A percentile compares a stretch with the other conserved stretches of the same genome.
These are phyloP conservation scores for Penicillium griseofulvum DNA, from an alignment of 2,329 filamentous ascomycete genomes.

Conservation along the genomic window DNA sequence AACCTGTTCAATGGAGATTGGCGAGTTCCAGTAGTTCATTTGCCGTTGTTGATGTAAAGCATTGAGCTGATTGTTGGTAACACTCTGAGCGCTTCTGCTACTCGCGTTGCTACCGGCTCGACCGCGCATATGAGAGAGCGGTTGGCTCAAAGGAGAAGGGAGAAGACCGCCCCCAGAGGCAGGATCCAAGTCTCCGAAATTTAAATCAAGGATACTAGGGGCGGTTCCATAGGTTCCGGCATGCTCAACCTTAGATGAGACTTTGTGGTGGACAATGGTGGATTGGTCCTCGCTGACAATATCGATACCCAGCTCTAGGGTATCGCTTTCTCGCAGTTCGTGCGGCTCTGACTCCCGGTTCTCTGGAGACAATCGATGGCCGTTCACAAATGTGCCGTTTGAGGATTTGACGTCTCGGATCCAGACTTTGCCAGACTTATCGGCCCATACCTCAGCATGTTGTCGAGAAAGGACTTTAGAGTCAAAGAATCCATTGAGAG, in stretches of 20 bases:
- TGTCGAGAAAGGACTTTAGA: conserved; percentile 96
- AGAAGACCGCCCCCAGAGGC: conserved; percentile 69
- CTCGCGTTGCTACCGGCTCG: conserved; percentile 67
- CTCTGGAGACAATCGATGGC: conserved; percentile 81
- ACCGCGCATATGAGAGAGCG: conserved; percentile 65
- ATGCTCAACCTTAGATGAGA: conserved; percentile 94
- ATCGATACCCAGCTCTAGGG: conserved; percentile 92
- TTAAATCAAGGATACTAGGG: conserved; percentile 80
- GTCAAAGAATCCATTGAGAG: conserved; percentile 92
- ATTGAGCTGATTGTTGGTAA: conserved; percentile 54
- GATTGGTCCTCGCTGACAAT: conserved; percentile 99
- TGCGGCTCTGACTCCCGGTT: conserved; percentile 96
- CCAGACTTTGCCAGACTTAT: conserved; percentile 81
- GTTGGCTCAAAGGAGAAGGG: conserved; percentile 64
- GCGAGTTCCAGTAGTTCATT: conserved; percentile 79
- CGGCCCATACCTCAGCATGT: conserved; percentile 93
- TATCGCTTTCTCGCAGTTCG: conserved; percentile 85
- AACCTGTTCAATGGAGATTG: conserved; percentile 90
- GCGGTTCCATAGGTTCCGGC: conserved; percentile 73
- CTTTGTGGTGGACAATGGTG: conserved; percentile 97
- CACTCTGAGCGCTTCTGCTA: conserved; percentile 57
- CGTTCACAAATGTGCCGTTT: conserved; percentile 97
- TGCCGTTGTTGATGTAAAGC: conserved; percentile 69
- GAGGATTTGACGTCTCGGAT: conserved; percentile 98
- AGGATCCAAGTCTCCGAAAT: conserved; percentile 86